Base-by-base conservation (phyloP, 306 rosid genomes). In the Sphenostylis stenocarpa region DNA sequence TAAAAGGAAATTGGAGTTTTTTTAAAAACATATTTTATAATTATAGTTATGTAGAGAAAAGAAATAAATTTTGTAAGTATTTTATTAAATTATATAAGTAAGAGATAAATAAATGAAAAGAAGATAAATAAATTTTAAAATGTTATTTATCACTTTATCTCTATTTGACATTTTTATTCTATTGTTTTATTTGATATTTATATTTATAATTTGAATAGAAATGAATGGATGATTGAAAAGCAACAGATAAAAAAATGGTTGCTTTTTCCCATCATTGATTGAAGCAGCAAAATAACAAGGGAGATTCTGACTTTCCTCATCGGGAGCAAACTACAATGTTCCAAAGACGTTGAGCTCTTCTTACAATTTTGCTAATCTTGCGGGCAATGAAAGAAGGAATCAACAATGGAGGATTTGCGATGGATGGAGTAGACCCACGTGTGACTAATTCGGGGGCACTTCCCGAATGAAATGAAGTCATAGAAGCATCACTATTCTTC, bases 301-400 rank as follows among this genome's bases (percentile, higher is more conserved):
- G 21, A 29, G 13, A 39, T 3, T n/a, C 23, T 23, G 12, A 33
- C 2, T 60, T 67, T 55, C 71, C 49, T 90, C 84, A 90, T 13
- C 61, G 64, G 3, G 75, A 80, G 81, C 98, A 94, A 56, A 92
- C 49, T 47, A 89, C n/a, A 49, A 92, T 53, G 6, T 87, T 89
- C 92, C 93, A 95, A 52, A 95, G 87, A 73, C 82, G 86, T 6
- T 83, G 87, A 3, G 67, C 67, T 78, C 96, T 90, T 83, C 97
- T 85, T 4, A 86, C 48, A 39, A 90, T 73, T 87, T 92, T 89
- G 14, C 75, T 16, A 36, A 90, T 63, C 81, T 65, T 82, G 7
- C 81, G 71, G 9, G 85, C 86, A 15, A 88, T 7, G 21, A 81
- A 82, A 38, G 84, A 79, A 0, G 86, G 83, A 15, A 86, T 66